These are phyloP conservation scores for Syncephalastrum racemosum DNA, from an alignment of 371 early-diverging fungal genomes.

Conservation along the genomic window DNA sequence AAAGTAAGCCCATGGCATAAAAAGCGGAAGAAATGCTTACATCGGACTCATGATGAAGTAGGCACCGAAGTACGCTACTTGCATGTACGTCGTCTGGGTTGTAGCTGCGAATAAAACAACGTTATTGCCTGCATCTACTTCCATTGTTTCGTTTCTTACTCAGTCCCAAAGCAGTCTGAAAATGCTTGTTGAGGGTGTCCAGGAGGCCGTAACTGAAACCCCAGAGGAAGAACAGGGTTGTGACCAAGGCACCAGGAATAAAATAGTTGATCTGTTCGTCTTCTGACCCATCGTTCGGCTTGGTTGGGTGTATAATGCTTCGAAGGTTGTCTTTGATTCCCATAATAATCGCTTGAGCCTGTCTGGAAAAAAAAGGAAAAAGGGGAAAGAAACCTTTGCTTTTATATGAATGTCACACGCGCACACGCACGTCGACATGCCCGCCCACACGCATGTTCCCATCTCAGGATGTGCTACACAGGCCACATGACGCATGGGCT, in stretches of 20 bases:
- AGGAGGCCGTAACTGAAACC: constrained; percentile 51
- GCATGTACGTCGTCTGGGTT: constrained; percentile 47
- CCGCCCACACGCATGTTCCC: no score
- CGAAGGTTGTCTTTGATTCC: no score
- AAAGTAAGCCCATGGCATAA: not conserved
- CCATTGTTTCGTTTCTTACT: constrained; percentile 22
- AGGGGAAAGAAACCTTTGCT: no score
- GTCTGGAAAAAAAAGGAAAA: no score
- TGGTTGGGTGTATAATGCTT: no score
- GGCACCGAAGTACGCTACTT: constrained; percentile 53
- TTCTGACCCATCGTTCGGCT: no score
- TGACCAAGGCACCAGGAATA: constrained; percentile 40
- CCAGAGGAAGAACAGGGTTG: constrained; percentile 48
- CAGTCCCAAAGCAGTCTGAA: constrained; percentile 37
- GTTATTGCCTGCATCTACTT: not conserved
- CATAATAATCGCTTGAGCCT: no score
- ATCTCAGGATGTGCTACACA: no score
- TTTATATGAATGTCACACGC: no score
- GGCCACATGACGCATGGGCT: no score
- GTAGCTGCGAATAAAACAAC: constrained; percentile 26
- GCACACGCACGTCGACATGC: no score
- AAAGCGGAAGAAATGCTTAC: constrained; percentile 22
- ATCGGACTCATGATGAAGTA: constrained; percentile 48
- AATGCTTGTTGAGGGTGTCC: constrained; percentile 50
- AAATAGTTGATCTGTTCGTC: constrained; percentile 17